Evolutionary conservation across 106 monocot genomes (phyloP), one percentile per base, ranked within the genome.

Genomic region (Ottelia alismoides): DNA sequence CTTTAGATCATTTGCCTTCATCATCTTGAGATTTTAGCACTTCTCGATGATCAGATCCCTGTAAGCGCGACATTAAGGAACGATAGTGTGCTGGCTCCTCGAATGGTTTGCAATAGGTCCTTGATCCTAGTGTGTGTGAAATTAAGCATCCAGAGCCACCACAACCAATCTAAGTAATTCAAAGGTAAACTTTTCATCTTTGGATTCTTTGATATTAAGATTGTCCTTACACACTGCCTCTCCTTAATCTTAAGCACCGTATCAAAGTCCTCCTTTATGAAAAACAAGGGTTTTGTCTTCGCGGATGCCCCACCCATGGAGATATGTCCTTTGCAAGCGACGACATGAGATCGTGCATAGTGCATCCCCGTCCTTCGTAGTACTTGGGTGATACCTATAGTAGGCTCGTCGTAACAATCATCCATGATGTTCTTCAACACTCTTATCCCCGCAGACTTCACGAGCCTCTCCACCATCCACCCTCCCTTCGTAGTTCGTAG

Each of bases 401-500:
- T 22, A 80, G 47, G 20, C 57, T 80, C 75, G 32, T n/a, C 27
- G 57, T 63, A 71, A 24, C 62, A 72, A 1, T 71, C 71, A 25
- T 76, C 75, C 5, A 60, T 72, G 3, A 68, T 17, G 30, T 80
- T 67, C 53, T 80, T 72, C 12, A 72, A 16, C 0, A 30, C 22
- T 3, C 10, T 12, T n/a, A 14, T 35, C 18, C 30, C 70, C 19
- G 47, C 47, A 14, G 30, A 2, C n/a, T n/a, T 47, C 3, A 80
- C 48, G 24, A 74, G 56, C 0, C 76, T 75, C 53, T 80, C 80
- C 3, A 67, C 75, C 2, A 80, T n/a, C n/a, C n/a, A n/a, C n/a
- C n/a, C n/a, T n/a, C n/a, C n/a, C n/a, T n/a, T n/a, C n/a, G n/a
- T 69, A 24, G 2, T 22, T 16, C 10, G 6, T n/a, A n/a, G n/a